Evolutionary conservation across 1,284 basidiomycete genomes (phyloP), one percentile per base, ranked within the genome.

Genomic region (Spongispora temasekensis): DNA sequence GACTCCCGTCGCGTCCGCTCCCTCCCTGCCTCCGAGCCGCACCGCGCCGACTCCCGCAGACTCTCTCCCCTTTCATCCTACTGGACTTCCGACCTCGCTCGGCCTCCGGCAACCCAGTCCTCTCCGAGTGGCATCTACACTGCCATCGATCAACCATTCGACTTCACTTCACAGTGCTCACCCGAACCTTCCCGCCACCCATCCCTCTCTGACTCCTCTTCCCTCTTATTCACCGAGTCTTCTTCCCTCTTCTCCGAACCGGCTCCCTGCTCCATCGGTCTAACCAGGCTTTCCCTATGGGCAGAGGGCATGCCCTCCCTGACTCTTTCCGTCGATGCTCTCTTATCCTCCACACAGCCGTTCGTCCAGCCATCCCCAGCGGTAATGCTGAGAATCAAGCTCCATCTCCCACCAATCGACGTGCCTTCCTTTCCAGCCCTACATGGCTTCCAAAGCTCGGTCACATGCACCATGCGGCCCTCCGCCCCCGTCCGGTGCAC

Each of bases 231-330:
- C 59, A 64, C 73, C 35, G 68, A 74, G 3, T 75, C 71, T 53
- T 65, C 72, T 37, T 44, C 73, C n/a, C 72, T 75, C 62, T 52
- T 71, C 58, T 57, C 65, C 44, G 74, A 75, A 28, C 53, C 72
- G 31, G 32, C 65, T 54, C 61, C 68, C 53, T 63, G 50, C 57
- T 64, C 64, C 32, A 57, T 65, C 56, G 65, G 57, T 6, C 44
- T 75, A 32, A 64, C 61, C 3, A 54, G 48, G 62, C 83, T 70
- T 30, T 79, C 77, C 35, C 72, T 91, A n/a, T 81, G 81, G 71
- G 84, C 88, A 31, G 85, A 89, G 62, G 87, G 88, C 62, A 88
- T 90, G 84, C 74, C 79, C n/a, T 79, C 85, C 21, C 80, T 85
- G 58, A 76, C 78, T 31, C 76, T 89, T 68, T 61, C 71, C 71